Evolutionary conservation across 2,329 filamentous ascomycete genomes (phyloP), one percentile per base, ranked within the genome.

Genomic region (Lasiodiplodia citricola): DNA sequence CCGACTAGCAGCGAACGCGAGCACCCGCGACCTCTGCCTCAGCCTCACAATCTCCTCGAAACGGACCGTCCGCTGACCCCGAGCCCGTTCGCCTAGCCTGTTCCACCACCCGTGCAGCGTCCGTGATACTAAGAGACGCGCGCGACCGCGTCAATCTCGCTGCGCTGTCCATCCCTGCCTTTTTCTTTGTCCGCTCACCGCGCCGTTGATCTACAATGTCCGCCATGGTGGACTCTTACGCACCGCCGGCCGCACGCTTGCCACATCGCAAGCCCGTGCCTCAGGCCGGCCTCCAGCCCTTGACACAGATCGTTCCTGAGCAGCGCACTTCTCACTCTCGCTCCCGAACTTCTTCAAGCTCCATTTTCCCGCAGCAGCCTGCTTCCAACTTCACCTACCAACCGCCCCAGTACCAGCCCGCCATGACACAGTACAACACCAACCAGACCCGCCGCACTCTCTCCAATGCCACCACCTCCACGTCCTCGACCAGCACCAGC

Each of bases 401-500:
- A 69, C 72, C 73, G 69, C 72, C 69, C 67, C 71, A 60, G 25
- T 68, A 68, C 51, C 58, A 63, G 51, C 67, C 67, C 67, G 35
- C 50, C 50, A 68, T 68, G 67, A 56, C 67, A 51, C 67, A 63
- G 38, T 58, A 69, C 71, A 54, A 52, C 69, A 67, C 70, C 57
- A 63, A 65, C 71, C 75, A 72, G 68, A 66, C 70, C 77, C 78
- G 85, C 77, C 90, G 78, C 83, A 93, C 79, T 81, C 91, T 80
- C 81, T 93, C 80, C 84, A 92, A 82, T 76, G 91, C 88, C 76
- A 94, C 91, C 68, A 84, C 88, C 44, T 91, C 90, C n/a, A 92
- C 89, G 72, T 87, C 90, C 62, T 90, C 87, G 21, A 88, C 86
- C 74, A 82, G 77, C 69, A 81, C 78, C 57, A 81, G 81, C 71